Evolutionary conservation across 202 grass and related monocot species (phyloP).

Genomic region (Zizania palustris): DNA sequence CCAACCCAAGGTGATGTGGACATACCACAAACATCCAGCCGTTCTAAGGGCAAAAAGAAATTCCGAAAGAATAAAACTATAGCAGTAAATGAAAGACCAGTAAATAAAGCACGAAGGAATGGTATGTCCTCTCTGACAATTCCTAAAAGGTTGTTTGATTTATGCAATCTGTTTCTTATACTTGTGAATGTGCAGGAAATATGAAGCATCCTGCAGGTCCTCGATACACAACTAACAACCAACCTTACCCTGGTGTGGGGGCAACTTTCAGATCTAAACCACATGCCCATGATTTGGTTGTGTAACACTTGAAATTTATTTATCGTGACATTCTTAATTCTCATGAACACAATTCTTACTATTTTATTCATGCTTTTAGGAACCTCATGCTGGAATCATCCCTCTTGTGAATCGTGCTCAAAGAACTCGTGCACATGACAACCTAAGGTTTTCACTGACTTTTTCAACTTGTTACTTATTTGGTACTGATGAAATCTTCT

Average conservation of each 20-base stretch:
- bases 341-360: conserved; percentile 22
- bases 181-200: conserved; percentile 37
- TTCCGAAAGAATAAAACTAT: conserved; percentile 37
- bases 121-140: conserved; percentile 39
- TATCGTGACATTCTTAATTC: conserved; percentile 30
- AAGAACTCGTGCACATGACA: conserved; percentile 55
- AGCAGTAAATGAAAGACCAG: conserved; percentile 41
- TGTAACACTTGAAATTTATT: conserved; percentile 13
- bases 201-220: conserved; percentile 25
- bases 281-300: conserved; percentile 65
- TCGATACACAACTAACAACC: conserved; percentile 43
- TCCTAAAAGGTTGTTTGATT: conserved; percentile 27
- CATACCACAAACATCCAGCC: conserved; percentile 37
- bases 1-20: conserved; percentile 19
- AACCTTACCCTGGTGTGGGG: conserved; percentile 36
- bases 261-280: conserved; percentile 59
- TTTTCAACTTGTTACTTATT: conserved; percentile 21
- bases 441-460: conserved; percentile 49
- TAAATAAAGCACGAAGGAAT: conserved; percentile 48
- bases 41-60: conserved; percentile 46
- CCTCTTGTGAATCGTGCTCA: conserved; percentile 41
- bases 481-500: conserved; percentile 20
- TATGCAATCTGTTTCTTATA: conserved; percentile 26
- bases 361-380: conserved; percentile 53
- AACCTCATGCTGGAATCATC: conserved; percentile 79